A percentile compares a stretch with the other conserved stretches of the same genome.
Conservation (phyloP, 768 basidiomycete genomes). For the Collybiopsis confluens region DNA sequence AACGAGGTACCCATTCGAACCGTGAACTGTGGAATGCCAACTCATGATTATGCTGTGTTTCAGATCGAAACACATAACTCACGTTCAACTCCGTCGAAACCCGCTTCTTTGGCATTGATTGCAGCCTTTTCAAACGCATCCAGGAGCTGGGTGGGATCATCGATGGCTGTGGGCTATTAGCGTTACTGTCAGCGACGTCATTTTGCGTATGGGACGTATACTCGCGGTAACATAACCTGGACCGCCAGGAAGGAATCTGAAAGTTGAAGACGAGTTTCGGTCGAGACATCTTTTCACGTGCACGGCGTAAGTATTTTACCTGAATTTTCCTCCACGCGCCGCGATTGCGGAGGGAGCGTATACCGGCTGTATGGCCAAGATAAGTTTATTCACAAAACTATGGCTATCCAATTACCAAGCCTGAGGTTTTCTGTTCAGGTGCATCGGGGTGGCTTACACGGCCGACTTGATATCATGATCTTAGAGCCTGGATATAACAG, state of each 20-base stretch:
- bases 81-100: constrained; percentile 34
- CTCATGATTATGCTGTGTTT: background rate
- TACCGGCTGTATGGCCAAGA: constrained; percentile 16
- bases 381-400: no score
- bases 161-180: constrained; percentile 19
- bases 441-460: constrained; percentile 21
- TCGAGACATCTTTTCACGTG: no score
- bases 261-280: no score
- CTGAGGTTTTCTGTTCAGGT: constrained; percentile 22
- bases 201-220: background rate
- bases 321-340: constrained; percentile 22
- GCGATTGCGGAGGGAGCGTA: constrained; percentile 22
- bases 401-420: constrained; percentile 12
- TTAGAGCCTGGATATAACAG: background rate
- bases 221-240: constrained; percentile 23
- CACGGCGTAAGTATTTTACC: no score
- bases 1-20: constrained; percentile 28
- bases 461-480: constrained; percentile 14
- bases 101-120: constrained; percentile 28
- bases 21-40: constrained; percentile 18
- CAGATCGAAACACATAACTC: background rate
- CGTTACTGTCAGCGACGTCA: no score
- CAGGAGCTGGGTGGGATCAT: constrained; percentile 26
- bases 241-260: constrained; percentile 16
- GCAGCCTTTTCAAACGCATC: constrained; percentile 28